Base-by-base conservation (phyloP, 495 filamentous ascomycete genomes). In the Aspergillus funiculosus region DNA sequence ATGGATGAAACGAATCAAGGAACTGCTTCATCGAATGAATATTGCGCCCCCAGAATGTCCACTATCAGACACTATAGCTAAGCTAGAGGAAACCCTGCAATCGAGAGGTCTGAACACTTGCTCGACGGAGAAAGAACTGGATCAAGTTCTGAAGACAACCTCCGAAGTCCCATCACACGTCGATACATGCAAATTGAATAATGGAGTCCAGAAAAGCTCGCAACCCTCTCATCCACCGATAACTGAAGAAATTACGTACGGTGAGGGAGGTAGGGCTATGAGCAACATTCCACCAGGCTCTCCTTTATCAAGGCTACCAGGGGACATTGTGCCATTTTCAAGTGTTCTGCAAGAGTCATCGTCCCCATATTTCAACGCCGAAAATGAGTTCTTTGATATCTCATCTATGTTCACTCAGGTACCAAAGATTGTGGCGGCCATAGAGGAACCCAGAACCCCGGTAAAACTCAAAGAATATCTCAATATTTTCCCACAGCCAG, bases 331-430 rank as follows among this genome's bases (percentile, higher is more conserved):
- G 1, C 58, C 62, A 11, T 66, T 66, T 29, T 54, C 56, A 11
- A 58, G 46, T 27, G 25, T 66, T 19, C 43, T 46, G 13, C 42
- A 51, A 27, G 43, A 49, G 14, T 28, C 55, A 20, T 55, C 51
- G 2, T 48, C 46, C 11, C 24, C 37, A 1, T 26, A 36, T 30
- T 50, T 38, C 9, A 50, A 47, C 7, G 41, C 47, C 4, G 59
- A 53, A 13, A 50, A 59, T 15, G 60, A 63, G 15, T 25, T 52
- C 2, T 50, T 46, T 35, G 63, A 67, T 26, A 50, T 71, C 38
- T 55, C 58, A 7, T 32, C 37, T 13, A 63, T 67, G 57, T 46
- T 69, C 11, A 52, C 58, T 10, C 57, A 60, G 37, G 60, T 61
- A 9, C 43, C 43, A 8, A 42, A 55, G n/a, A 34, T 46, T 21